Percentiles rank a stretch among this genome's conserved stretches.
These are phyloP conservation scores for Fusarium sp. DNA, from an alignment of 2,329 filamentous ascomycete genomes.

Conservation along the genomic window DNA sequence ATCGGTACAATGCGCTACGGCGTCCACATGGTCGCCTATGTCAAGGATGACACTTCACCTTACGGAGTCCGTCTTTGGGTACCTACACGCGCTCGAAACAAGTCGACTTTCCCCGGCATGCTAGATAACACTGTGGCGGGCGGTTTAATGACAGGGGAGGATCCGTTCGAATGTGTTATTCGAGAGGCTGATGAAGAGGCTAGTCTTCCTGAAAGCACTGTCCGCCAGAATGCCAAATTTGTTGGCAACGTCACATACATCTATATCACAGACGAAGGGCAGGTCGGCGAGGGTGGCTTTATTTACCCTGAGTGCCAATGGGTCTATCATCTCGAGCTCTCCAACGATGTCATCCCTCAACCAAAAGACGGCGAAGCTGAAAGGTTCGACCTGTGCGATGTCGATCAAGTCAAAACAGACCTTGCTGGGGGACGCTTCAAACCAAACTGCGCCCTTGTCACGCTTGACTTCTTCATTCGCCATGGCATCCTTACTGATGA, in stretches of 20 bases:
- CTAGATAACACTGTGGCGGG: slow-evolving; percentile 93
- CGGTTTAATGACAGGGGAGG: slow-evolving; percentile 81
- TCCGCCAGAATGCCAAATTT: slow-evolving; percentile 68
- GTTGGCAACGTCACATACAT: slow-evolving; percentile 85
- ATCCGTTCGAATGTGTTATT: slow-evolving; percentile 82
- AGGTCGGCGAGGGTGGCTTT: slow-evolving; percentile 83
- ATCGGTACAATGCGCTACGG: slow-evolving; percentile 84
- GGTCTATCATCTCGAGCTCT: slow-evolving; percentile 87
- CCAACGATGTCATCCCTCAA: slow-evolving; percentile 72
- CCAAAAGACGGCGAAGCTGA: slow-evolving; percentile 92
- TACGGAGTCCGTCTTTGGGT: slow-evolving; percentile 84
- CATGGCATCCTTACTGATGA: slow-evolving; percentile 82
- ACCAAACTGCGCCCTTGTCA: slow-evolving; percentile 86
- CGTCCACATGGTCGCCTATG: slow-evolving; percentile 83
- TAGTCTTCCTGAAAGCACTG: slow-evolving; percentile 75
- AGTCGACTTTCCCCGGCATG: slow-evolving; percentile 91
- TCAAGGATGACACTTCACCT: slow-evolving; percentile 54
- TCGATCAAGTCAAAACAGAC: slow-evolving; percentile 79
- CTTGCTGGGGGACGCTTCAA: slow-evolving; percentile 84
- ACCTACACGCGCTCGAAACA: slow-evolving; percentile 77
- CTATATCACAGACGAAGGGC: slow-evolving; percentile 78
- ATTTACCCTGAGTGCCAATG: slow-evolving; percentile 93
- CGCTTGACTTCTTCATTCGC: slow-evolving; percentile 90
- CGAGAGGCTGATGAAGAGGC: slow-evolving; percentile 93
- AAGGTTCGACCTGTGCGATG: slow-evolving; percentile 79